Conservation (phyloP, 2,329 filamentous ascomycete species). For the Paecilomyces formosus region DNA sequence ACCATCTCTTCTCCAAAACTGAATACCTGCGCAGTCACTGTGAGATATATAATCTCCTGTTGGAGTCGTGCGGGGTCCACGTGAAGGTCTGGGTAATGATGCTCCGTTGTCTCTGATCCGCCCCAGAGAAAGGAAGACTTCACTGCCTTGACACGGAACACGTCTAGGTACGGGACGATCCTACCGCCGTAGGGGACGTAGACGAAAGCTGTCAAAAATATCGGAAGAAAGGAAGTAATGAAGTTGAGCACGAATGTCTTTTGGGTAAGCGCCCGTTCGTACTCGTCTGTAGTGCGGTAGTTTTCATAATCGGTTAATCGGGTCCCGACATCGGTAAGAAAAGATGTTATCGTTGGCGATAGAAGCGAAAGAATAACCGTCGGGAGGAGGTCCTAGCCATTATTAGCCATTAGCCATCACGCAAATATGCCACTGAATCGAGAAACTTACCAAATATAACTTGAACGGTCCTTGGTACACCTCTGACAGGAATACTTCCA, state of each 20-base stretch:
- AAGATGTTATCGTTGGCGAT: constrained; percentile 67
- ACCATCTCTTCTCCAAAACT: constrained; percentile 79
- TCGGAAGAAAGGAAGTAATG: constrained; percentile 86
- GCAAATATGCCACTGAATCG: too few relatives aligned
- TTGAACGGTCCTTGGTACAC: constrained; percentile 88
- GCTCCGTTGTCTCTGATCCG: constrained; percentile 59
- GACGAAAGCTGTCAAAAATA: constrained; percentile 88
- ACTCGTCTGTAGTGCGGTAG: constrained; percentile 78
- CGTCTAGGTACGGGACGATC: constrained; percentile 76
- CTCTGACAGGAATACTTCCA: constrained; percentile 94
- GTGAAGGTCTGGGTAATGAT: constrained; percentile 62
- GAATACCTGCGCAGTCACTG: constrained; percentile 86
- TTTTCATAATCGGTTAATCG: constrained; percentile 79
- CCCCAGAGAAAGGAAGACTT: constrained; percentile 15
- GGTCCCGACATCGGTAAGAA: constrained; percentile 70
- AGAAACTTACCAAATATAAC: constrained; percentile 59
- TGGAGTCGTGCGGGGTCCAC: constrained; percentile 78
- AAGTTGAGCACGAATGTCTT: constrained; percentile 97
- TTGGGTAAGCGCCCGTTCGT: constrained; percentile 75
- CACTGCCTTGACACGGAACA: constrained; percentile 58
- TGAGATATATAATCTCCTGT: constrained; percentile 92
- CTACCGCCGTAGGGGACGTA: constrained; percentile 86
- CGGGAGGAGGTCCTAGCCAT: constrained; percentile 66
- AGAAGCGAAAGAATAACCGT: constrained; percentile 78
- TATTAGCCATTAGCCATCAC: too few relatives aligned